These are phyloP conservation scores for Lycium barbarum DNA, from an alignment of 257 asterid genomes.

Conservation along the genomic window DNA sequence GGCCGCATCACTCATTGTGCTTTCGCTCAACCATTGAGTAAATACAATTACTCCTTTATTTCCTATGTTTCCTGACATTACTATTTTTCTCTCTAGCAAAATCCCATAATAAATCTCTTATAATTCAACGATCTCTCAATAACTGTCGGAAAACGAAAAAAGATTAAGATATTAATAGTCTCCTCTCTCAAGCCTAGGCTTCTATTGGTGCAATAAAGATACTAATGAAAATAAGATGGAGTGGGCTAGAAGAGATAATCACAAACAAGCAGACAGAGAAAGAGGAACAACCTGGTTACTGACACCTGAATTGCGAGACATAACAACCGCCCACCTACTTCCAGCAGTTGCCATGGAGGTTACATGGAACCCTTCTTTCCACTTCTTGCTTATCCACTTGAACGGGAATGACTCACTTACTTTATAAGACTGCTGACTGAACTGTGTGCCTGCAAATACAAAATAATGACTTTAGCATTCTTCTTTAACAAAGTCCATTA, in stretches of 20 bases:
- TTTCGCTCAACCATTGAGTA: slow-evolving; percentile 17
- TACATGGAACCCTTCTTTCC: slow-evolving; percentile 58
- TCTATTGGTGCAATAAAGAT: not conserved
- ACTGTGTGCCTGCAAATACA: slow-evolving; percentile 46
- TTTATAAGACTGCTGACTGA: slow-evolving; percentile 54
- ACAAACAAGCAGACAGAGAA: slow-evolving; percentile 2
- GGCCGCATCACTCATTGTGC: slow-evolving; percentile 3
- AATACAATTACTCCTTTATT: slow-evolving; percentile 13
- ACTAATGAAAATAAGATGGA: slow-evolving; percentile 12
- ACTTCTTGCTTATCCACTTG: slow-evolving; percentile 61
- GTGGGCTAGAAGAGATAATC: slow-evolving; percentile 1
- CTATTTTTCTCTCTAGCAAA: not conserved
- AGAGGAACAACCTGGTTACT: slow-evolving; percentile 46
- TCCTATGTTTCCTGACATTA: not conserved
- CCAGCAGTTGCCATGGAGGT: slow-evolving; percentile 65
- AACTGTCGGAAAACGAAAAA: not conserved
- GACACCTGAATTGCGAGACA: slow-evolving; percentile 56
- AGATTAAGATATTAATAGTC: not conserved
- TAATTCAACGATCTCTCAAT: not conserved
- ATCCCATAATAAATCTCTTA: not conserved
- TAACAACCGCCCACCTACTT: slow-evolving; percentile 56
- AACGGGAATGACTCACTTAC: slow-evolving; percentile 58
- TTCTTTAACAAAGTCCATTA: not conserved
- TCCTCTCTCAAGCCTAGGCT: slow-evolving; percentile 10
- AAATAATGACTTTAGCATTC: not conserved